Conservation (phyloP, 1,139 yeast species). For the Saccharomycopsis phalli region DNA sequence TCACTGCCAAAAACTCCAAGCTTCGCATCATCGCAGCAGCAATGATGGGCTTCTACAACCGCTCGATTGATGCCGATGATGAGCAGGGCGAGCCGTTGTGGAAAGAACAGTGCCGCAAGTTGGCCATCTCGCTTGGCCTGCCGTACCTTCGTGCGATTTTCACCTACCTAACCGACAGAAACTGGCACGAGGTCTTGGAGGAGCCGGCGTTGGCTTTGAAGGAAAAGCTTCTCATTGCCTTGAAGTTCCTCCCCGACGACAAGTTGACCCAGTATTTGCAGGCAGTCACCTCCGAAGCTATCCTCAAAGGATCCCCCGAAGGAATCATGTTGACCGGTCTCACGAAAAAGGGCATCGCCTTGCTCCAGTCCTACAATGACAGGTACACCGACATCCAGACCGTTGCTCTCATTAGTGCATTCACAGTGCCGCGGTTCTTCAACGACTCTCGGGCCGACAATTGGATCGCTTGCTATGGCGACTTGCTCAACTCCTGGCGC, state of each 20-base stretch:
- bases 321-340: slow-evolving; percentile 87
- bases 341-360: slow-evolving; percentile 72
- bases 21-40: slow-evolving; percentile 84
- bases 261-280: slow-evolving; percentile 64
- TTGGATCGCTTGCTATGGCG: slow-evolving; percentile 72
- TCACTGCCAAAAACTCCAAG: slow-evolving; percentile 24
- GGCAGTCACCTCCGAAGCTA: slow-evolving; percentile 63
- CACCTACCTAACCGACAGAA: slow-evolving; percentile 89
- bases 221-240: slow-evolving; percentile 84
- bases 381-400: slow-evolving; percentile 90
- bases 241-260: slow-evolving; percentile 72
- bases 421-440: slow-evolving; percentile 79
- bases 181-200: slow-evolving; percentile 94
- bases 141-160: slow-evolving; percentile 89
- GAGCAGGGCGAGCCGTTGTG: slow-evolving; percentile 60
- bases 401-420: slow-evolving; percentile 72
- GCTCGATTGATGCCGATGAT: slow-evolving; percentile 25
- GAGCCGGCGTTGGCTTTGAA: slow-evolving; percentile 81
- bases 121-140: slow-evolving; percentile 80
- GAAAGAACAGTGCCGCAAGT: slow-evolving; percentile 85
- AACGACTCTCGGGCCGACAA: slow-evolving; percentile 57
- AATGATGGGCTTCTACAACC: slow-evolving; percentile 65
- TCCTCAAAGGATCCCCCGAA: slow-evolving; percentile 75
- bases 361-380: slow-evolving; percentile 81
- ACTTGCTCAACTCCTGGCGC: slow-evolving; percentile 78